These are phyloP conservation scores for Ophiobolus disseminans DNA, from an alignment of 2,329 filamentous ascomycete genomes.

Conservation along the genomic window DNA sequence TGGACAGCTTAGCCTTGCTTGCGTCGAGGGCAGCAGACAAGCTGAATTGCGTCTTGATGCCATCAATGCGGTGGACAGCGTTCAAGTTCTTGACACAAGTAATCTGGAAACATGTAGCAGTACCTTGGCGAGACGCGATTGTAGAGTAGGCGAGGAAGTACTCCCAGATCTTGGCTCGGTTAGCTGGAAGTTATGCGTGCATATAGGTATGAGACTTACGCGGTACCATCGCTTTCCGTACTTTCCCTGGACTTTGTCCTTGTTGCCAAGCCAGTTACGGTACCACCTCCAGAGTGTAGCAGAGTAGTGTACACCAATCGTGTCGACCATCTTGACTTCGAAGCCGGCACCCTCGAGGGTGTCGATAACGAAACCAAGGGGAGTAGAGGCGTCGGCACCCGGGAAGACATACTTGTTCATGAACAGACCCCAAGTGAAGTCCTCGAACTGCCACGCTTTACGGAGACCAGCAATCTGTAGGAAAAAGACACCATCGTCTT, in stretches of 20 bases:
- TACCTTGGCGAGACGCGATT: constrained; percentile 83
- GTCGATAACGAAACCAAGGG: constrained; percentile 85
- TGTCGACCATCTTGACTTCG: constrained; percentile 91
- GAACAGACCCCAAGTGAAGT: constrained; percentile 97
- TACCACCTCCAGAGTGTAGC: constrained; percentile 98
- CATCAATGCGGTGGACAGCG: constrained; percentile 80
- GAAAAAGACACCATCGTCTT: constrained; percentile 96
- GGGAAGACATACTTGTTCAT: constrained; percentile 99
- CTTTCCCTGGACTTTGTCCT: constrained; percentile 90
- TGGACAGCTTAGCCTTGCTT: constrained; percentile 48
- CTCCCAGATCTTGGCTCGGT: constrained; percentile 78
- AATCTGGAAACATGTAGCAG: constrained; percentile 87
- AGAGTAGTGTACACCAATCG: constrained; percentile 95
- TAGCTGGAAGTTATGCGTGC: constrained; percentile 1
- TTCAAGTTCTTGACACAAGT: constrained; percentile 90
- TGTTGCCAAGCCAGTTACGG: constrained; percentile 95
- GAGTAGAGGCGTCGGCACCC: constrained; percentile 92
- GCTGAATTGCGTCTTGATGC: constrained; percentile 71
- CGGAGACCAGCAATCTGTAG: constrained; percentile 93
- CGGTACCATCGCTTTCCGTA: constrained; percentile 96
- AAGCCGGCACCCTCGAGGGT: constrained; percentile 85
- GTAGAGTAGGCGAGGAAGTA: constrained; percentile 87
- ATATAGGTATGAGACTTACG: constrained; percentile 61
- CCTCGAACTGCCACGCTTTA: constrained; percentile 97
- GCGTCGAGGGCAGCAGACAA: constrained; percentile 70